Percentiles rank a stretch among this genome's conserved stretches.
Conservation (phyloP, 345 rosid species). For the Brassica juncea region DNA sequence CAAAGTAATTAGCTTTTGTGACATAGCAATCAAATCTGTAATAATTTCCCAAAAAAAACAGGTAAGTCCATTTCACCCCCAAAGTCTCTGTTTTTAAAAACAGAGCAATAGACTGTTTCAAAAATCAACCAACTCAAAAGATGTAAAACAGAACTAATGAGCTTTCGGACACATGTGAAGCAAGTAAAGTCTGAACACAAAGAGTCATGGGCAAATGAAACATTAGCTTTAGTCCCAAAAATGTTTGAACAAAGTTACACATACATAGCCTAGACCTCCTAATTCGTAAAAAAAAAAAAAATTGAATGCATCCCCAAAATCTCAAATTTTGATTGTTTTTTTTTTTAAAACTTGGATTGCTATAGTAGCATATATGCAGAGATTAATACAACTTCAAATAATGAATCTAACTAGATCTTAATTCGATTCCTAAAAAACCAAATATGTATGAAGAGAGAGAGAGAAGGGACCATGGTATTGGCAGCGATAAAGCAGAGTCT, state of each 20-base stretch:
- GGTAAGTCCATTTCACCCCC: no score
- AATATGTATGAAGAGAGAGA: neutral
- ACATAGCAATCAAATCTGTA: neutral
- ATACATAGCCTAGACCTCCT: no score
- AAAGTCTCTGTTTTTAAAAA: neutral
- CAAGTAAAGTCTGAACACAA: neutral
- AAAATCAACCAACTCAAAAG: neutral
- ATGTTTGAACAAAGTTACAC: no score
- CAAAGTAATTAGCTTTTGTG: constrained; percentile 11
- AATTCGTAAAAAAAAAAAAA: no score
- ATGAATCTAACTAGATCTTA: constrained; percentile 25
- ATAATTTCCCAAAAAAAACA: neutral
- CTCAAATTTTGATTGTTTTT: no score
- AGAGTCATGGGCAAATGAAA: no score
- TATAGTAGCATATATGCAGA: neutral
- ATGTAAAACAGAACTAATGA: neutral
- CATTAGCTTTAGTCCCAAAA: no score
- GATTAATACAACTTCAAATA: neutral
- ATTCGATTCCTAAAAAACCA: neutral
- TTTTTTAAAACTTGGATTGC: neutral
- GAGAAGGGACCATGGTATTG: constrained; percentile 57
- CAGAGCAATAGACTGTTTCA: neutral
- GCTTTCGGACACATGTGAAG: neutral
- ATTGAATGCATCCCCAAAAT: no score
- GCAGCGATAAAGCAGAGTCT: constrained; percentile 64